Evolutionary conservation across 2,329 filamentous ascomycete species (phyloP), one percentile per base, ranked within the genome.

Genomic region (Aureobasidium sp.): DNA sequence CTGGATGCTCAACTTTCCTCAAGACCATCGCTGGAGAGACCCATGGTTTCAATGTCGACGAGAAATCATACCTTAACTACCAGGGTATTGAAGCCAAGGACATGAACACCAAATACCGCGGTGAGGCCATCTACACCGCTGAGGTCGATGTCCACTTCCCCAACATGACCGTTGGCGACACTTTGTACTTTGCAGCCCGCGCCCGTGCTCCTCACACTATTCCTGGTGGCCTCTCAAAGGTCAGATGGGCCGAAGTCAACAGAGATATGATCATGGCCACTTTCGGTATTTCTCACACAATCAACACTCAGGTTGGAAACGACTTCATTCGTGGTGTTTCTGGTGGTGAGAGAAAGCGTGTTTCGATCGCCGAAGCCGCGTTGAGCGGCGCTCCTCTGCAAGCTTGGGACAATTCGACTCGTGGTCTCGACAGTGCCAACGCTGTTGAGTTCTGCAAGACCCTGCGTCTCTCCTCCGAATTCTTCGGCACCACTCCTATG

Each of bases 1-100:
- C 78, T 63, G 88, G 88, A 59, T 96, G 91, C 73, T 90, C 88
- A 16, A 95, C 91, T 2, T 86, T 95, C 65, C 79, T 96, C 62
- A 95, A 95, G 78, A 89, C 90, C 0, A 84, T 95, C 66, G 84
- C 90, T 3, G 90, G 91, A 63, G 90, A 95, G 74, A 90, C 88
- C 27, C 87, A 91, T 67, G 91, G 91, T 55, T 86, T 95, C 67
- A 85, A 82, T 67, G 79, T 94, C 14, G 88, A 90, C 51, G 76
- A 87, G 3, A 76, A 78, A 10, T 86, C 88, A 0, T 85, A 89
- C 64, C 85, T 96, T 70, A 93, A 95, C 75, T 96, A 95, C 70
- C 88, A 94, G 72, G 88, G 85, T 80, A 81, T 90, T 68, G 77
- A 83, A 3, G 81, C 89, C 61, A 76, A 89, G 69, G 83, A 90